Base-by-base conservation (phyloP, 1,284 basidiomycete species). In the Boletellus deceptivus region DNA sequence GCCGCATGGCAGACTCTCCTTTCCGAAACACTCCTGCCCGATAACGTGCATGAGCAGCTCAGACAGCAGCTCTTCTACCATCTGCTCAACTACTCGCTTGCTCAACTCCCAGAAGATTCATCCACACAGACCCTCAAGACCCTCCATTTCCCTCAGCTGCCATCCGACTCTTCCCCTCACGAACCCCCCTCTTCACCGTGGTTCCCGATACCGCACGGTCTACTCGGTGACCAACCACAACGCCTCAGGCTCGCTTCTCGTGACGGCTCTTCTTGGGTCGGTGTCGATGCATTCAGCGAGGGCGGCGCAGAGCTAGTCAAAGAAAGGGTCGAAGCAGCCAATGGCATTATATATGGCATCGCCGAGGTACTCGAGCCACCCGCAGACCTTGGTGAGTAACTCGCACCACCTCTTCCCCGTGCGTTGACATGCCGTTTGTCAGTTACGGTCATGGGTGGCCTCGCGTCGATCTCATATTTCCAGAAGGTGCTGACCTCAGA, bases 41-140 rank as follows among this genome's bases (percentile, higher is more conserved):
- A 97, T 70, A 99, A 99, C 68, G 76, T 97, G 39, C 82, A 93
- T 49, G 83, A 91, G 58, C 73, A 81, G 52, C 81, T 98, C 43
- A 80, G 96, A 41, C 93, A 98, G 65, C 89, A 93, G 60, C 78
- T 99, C 43, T 87, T 98, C 60, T 99, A 99, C 66, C 97, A 99
- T 69, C 71, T 98, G 39, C 75, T 99, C 56, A 98, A 99, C 71
- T 87, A 86, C 67, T 84, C 91, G 1, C 68, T 97, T 14, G 64
- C 75, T 16, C 62, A 62, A 24, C 62, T 81, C 34, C 81, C 83
- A 9, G 65, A 73, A 8, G 68, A 74, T 29, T 53, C 63, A 6
- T 57, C 72, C 41, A 69, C 74, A 5, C 66, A 71, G 31, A 72
- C 76, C 13, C 75, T 82, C 68, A 62, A 75, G 58, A 93, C 91